These are phyloP conservation scores for Colletotrichum lini DNA, from an alignment of 2,329 filamentous ascomycete species.

Conservation along the genomic window DNA sequence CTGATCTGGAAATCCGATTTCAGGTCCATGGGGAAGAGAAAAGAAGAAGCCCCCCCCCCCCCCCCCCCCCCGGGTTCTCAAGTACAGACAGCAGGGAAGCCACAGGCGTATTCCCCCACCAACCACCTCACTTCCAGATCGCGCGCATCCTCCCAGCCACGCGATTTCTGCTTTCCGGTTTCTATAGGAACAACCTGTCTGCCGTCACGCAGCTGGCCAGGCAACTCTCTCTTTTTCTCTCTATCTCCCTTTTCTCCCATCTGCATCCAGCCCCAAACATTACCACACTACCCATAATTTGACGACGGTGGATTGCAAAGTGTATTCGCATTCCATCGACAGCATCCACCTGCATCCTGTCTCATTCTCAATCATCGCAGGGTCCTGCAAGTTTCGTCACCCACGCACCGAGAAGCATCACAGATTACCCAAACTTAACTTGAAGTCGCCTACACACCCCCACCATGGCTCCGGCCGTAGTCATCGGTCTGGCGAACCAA, in stretches of 20 bases:
- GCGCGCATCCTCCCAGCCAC: conserved; percentile 43
- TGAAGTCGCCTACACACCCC: conserved; percentile 34
- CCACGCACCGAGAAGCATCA: background rate
- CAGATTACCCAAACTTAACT: background rate
- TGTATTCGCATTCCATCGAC: conserved; percentile 32
- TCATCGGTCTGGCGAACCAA: conserved; percentile 43
- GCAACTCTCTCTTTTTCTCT: conserved; percentile 26
- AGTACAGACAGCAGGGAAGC: conserved; percentile 8
- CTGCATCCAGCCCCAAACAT: background rate
- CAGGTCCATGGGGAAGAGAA: too few species aligned
- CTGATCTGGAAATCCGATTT: too few species aligned
- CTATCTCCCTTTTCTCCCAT: conserved; percentile 16
- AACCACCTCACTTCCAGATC: conserved; percentile 39
- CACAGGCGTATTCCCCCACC: conserved; percentile 32
- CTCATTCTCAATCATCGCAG: conserved; percentile 10
- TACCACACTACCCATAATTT: background rate
- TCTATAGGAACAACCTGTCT: conserved; percentile 46
- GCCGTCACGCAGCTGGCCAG: conserved; percentile 25
- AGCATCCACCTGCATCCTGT: conserved; percentile 13
- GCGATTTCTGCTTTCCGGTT: conserved; percentile 47
- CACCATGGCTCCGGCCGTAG: conserved; percentile 59
- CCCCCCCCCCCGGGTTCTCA: background rate
- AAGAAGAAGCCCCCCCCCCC: too few species aligned
- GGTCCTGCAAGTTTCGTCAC: background rate
- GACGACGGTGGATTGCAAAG: conserved; percentile 21